Percentiles rank a stretch among this genome's conserved stretches.
Conservation (phyloP, 192 early-diverging fungal genomes). For the Gaertneriomyces sp. region DNA sequence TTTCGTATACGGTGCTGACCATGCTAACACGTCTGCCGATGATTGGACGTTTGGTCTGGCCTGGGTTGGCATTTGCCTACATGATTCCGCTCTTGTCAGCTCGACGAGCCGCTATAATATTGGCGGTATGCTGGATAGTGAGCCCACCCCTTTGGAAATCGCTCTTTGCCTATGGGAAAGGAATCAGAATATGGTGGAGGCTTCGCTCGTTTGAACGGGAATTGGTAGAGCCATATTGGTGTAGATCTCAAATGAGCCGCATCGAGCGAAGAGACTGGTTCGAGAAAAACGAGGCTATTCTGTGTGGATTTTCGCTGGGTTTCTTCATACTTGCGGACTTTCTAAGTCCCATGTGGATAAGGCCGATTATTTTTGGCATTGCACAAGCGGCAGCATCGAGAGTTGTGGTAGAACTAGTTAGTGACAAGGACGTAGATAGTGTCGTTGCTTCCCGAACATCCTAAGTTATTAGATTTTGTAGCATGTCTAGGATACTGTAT, state of each 20-base stretch:
- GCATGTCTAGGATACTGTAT: too few relatives aligned
- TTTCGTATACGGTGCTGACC: slow-evolving; percentile 21
- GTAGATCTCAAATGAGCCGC: slow-evolving; percentile 28
- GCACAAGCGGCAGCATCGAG: slow-evolving; percentile 30
- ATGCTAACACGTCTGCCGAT: slow-evolving; percentile 23
- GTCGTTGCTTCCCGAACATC: too few relatives aligned
- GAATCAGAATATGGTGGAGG: slow-evolving; percentile 21
- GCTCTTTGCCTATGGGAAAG: slow-evolving; percentile 32
- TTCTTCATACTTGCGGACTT: slow-evolving; percentile 22
- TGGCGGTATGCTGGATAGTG: slow-evolving; percentile 5
- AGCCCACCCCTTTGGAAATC: slow-evolving; percentile 28
- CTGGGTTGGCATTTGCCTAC: slow-evolving; percentile 34
- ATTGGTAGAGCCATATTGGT: slow-evolving; percentile 43
- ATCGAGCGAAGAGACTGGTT: slow-evolving; percentile 35
- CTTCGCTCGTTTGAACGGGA: slow-evolving; percentile 37
- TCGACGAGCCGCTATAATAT: slow-evolving; percentile 17
- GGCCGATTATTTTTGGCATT: slow-evolving; percentile 36
- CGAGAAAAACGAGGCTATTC: slow-evolving; percentile 24
- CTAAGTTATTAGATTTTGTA: too few relatives aligned
- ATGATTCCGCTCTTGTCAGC: slow-evolving; percentile 26
- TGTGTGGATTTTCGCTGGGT: slow-evolving; percentile 36
- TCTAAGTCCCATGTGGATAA: slow-evolving; percentile 29
- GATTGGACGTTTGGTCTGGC: slow-evolving; percentile 32
- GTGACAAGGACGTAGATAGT: not conserved
- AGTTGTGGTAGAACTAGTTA: slow-evolving; percentile 35